Evolutionary conservation across 805 yeast species (phyloP).

Genomic region (Kodamaea restingae): DNA sequence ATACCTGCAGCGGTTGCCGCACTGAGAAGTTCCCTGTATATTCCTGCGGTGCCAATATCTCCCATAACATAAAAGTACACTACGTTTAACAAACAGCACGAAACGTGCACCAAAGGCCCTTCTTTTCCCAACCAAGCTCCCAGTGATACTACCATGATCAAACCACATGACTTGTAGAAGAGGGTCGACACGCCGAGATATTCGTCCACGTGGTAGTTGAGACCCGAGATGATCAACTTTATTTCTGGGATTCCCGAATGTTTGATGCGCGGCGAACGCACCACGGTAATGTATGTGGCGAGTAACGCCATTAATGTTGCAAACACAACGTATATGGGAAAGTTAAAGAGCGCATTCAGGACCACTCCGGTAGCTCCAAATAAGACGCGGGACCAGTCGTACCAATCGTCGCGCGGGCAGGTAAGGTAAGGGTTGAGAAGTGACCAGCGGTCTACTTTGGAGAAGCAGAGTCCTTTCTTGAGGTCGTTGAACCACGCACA

Average conservation of each 20-base stretch:
- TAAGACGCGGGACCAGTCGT: conserved; percentile 32
- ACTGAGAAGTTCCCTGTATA: conserved; percentile 58
- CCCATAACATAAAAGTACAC: conserved; percentile 28
- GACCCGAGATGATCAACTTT: conserved; percentile 64
- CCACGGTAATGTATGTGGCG: conserved; percentile 30
- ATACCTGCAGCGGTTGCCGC: conserved; percentile 85
- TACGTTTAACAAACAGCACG: conserved; percentile 53
- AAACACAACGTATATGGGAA: conserved; percentile 32
- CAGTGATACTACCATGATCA: conserved; percentile 63
- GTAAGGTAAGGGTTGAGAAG: conserved; percentile 40
- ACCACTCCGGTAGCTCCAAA: conserved; percentile 17
- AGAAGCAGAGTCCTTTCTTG: conserved; percentile 49
- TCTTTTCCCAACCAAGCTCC: conserved; percentile 85
- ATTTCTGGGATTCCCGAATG: conserved; percentile 73
- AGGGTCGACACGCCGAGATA: conserved; percentile 53
- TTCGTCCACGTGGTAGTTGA: conserved; percentile 41
- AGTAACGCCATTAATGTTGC: conserved; percentile 21
- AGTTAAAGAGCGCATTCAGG: conserved; percentile 24
- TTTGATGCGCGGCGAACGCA: conserved; percentile 24
- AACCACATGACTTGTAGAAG: conserved; percentile 52
- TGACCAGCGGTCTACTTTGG: conserved; percentile 36
- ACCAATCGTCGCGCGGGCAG: conserved; percentile 40
- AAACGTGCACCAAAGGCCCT: conserved; percentile 80
- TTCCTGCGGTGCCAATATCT: conserved; percentile 48
- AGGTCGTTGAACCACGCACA: conserved; percentile 50